Base-by-base conservation (phyloP, 257 asterid genomes). In the Anisodus tanguticus region DNA sequence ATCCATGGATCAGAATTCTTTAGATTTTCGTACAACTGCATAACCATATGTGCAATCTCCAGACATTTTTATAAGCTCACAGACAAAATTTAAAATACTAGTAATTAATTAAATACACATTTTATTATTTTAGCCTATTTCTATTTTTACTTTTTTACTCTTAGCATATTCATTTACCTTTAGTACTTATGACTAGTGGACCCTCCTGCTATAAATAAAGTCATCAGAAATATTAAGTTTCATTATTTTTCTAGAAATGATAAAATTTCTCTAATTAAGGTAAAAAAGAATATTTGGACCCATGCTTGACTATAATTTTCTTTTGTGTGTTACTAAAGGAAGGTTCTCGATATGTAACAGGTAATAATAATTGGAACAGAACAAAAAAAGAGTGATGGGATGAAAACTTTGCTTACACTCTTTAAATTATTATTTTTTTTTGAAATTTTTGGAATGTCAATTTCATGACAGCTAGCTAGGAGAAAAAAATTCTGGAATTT, bases 381-480 rank as follows among this genome's bases (percentile, higher is more conserved):
- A 35, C 63, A 51, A 37, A 49, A 74, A 68, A 15, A 76, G 47
- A 76, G 64, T 77, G 64, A 77, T 77, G 81, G 64, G 22, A 54
- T 53, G 12, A 53, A 13, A 6, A 8, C 26, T 77, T 77, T 53
- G 64, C 15, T 77, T 26, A 15, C 64, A 77, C 22, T 77, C 26
- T 22, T 67, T 39, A n/a, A 72, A 1, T 72, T 43, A 51, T 62
- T 8, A 6, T 17, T 76, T 26, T 71, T 12, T 72, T 71, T 9
- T 31, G 51, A 60, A 45, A 81, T 62, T 3, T 84, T 5, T 62
- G 8, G 12, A 53, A 83, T 72, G 90, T 84, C 91, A 79, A 83
- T 78, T 84, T 82, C 84, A 82, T 70, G 89, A 87, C 89, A 89
- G 85, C 85, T 84, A 60, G 64, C 0, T 9, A 4, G 43, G 0